phyloP scores from a whole-genome alignment of 495 filamentous ascomycete species.

The Apodospora peruviana region DNA sequence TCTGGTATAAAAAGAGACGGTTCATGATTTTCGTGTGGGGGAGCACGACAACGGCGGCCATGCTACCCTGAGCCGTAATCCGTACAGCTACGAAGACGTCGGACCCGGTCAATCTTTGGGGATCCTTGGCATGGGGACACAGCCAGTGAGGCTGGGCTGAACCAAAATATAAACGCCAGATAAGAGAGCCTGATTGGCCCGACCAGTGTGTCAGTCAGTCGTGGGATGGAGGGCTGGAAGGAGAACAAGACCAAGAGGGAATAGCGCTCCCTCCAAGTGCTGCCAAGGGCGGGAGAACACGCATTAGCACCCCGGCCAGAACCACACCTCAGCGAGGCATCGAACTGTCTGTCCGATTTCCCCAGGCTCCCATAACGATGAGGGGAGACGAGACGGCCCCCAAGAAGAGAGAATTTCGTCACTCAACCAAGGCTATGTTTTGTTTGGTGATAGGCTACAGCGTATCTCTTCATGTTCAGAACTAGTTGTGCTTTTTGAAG shows the following conservation, averaged over 20 bases:
- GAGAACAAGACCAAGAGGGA: not conserved
- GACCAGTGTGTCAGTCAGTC: not conserved
- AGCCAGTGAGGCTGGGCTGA: slow-evolving; percentile 10
- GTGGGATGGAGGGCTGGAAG: slow-evolving; percentile 8
- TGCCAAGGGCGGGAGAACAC: not conserved
- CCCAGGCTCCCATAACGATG: no score
- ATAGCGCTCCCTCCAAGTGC: not conserved
- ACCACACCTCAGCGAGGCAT: no score
- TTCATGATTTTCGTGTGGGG: slow-evolving; percentile 3
- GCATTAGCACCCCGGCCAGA: not conserved
- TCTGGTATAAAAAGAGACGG: not conserved
- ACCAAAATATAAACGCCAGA: slow-evolving; percentile 2
- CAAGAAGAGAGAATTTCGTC: no score
- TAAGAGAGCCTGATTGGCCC: slow-evolving; percentile 6
- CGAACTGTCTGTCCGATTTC: no score
- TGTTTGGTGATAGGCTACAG: no score
- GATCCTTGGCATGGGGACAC: not conserved
- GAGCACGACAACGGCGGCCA: slow-evolving; percentile 4
- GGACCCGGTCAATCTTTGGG: no score
- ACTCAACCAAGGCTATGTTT: no score
- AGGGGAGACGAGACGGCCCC: no score
- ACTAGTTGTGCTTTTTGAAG: no score
- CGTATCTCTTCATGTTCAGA: no score
- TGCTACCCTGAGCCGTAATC: no score
- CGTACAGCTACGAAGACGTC: no score